Evolutionary conservation across 108 stramenopile species (phyloP).

Genomic region (Bacterosira constricta): DNA sequence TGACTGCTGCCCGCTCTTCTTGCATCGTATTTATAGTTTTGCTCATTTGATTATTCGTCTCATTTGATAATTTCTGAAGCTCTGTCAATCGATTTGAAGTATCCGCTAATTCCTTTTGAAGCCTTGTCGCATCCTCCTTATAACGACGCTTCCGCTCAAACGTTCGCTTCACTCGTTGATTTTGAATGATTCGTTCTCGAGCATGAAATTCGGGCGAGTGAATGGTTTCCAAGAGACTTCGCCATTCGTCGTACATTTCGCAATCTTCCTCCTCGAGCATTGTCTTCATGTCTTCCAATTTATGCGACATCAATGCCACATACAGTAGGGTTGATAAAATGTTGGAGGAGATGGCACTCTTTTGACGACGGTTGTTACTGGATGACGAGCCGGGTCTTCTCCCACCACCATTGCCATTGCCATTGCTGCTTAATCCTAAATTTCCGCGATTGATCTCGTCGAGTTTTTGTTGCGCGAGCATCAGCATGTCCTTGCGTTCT

Average conservation of each 20-base stretch:
- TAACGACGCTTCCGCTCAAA: constrained; percentile 40
- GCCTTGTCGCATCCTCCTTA: constrained; percentile 10
- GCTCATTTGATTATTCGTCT: constrained; percentile 38
- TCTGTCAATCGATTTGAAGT: constrained; percentile 17
- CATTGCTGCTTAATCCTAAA: constrained; percentile 5
- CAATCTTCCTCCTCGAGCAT: constrained; percentile 41
- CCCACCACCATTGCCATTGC: not conserved
- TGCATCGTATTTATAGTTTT: constrained; percentile 38
- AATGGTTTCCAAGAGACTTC: constrained; percentile 23
- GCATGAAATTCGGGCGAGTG: constrained; percentile 50
- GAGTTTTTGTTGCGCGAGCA: constrained; percentile 48
- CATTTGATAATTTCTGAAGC: constrained; percentile 30
- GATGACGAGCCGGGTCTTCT: constrained; percentile 3
- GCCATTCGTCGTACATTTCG: constrained; percentile 33
- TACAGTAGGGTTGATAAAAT: constrained; percentile 40
- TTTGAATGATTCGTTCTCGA: constrained; percentile 36
- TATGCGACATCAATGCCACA: constrained; percentile 36
- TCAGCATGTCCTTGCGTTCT: constrained; percentile 40
- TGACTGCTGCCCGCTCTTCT: constrained; percentile 31
- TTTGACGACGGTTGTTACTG: not conserved
- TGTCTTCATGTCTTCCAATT: constrained; percentile 47
- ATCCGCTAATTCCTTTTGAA: constrained; percentile 12
- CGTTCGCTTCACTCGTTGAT: constrained; percentile 21
- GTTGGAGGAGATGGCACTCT: constrained; percentile 14
- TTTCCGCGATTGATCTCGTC: constrained; percentile 41